These are phyloP conservation scores for Cynanchum wilfordii DNA, from an alignment of 257 asterid species.

Conservation along the genomic window DNA sequence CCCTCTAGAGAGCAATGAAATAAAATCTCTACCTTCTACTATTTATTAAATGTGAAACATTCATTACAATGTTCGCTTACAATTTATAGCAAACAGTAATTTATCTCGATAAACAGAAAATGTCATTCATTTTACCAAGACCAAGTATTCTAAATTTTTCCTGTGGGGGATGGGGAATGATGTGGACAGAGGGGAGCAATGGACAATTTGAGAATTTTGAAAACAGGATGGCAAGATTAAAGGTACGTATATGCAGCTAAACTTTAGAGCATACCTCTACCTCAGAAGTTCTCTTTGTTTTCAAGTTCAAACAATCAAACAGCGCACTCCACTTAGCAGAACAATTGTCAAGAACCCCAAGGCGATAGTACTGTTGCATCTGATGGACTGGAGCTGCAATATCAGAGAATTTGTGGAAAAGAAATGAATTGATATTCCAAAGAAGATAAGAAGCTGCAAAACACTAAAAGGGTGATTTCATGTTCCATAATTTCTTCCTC, in stretches of 20 bases:
- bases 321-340: conserved; percentile 59
- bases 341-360: conserved; percentile 73
- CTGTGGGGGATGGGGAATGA: too few species aligned
- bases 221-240: background rate
- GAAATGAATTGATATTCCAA: background rate
- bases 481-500: background rate
- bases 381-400: conserved; percentile 90
- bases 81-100: background rate
- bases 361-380: conserved; percentile 87
- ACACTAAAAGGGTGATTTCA: background rate
- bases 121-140: too few species aligned
- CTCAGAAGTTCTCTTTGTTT: conserved; percentile 66
- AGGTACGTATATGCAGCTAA: background rate
- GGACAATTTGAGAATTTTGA: background rate
- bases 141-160: too few species aligned
- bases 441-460: conserved; percentile 3
- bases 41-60: background rate
- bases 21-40: background rate
- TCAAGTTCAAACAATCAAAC: conserved; percentile 70
- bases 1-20: background rate
- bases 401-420: conserved; percentile 3
- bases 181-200: too few species aligned
- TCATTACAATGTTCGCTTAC: background rate
- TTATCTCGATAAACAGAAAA: background rate
- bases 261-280: conserved; percentile 46